Evolutionary conservation across 2,329 filamentous ascomycete genomes (phyloP).

Genomic region (Aureobasidium melanogenum): DNA sequence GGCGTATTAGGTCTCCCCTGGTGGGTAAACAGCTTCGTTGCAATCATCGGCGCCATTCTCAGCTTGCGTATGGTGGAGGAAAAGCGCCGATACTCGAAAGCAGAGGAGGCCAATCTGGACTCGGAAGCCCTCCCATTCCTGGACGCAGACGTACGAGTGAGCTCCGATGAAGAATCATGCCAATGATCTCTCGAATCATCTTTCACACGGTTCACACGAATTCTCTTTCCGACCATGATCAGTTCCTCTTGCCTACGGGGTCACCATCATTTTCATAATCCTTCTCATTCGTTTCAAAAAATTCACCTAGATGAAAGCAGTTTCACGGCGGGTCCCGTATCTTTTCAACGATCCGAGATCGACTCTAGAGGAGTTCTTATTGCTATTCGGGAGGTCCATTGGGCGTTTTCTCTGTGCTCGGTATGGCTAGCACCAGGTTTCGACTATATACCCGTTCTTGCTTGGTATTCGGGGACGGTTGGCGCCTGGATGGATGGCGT

Average conservation of each 20-base stretch:
- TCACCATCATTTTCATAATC: background rate
- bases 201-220: background rate
- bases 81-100: constrained; percentile 17
- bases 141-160: background rate
- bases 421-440: background rate
- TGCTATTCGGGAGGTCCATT: background rate
- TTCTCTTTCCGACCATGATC: background rate
- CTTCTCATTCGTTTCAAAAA: background rate
- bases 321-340: background rate
- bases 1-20: constrained; percentile 85
- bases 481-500: background rate
- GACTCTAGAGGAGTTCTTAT: background rate
- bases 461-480: background rate
- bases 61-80: constrained; percentile 56
- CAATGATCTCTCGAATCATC: background rate
- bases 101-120: constrained; percentile 3
- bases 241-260: background rate
- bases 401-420: constrained; percentile 3
- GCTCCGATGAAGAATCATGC: background rate
- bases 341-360: background rate
- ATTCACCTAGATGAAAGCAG: background rate
- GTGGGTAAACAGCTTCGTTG: constrained; percentile 80
- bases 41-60: constrained; percentile 63
- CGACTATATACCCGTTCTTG: constrained; percentile 14
- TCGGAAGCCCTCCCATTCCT: background rate